These are phyloP conservation scores for Uromyces viciae-fabae DNA, from an alignment of 1,284 basidiomycete genomes.

Conservation along the genomic window DNA sequence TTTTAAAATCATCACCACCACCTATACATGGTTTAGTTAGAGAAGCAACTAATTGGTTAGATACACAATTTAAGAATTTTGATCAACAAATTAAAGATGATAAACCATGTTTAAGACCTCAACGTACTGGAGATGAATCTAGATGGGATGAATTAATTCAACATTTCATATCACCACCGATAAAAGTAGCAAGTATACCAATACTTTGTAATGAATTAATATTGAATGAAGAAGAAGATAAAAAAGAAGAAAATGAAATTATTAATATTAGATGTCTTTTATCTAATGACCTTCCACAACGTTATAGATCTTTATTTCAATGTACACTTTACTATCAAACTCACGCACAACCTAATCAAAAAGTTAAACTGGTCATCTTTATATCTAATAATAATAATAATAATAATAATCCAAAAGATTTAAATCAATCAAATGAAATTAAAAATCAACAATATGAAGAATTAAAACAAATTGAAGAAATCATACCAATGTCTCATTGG, in stretches of 20 bases:
- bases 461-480: too few species aligned
- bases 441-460: too few species aligned
- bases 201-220: background rate
- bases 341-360: background rate
- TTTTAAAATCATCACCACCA: constrained; percentile 22
- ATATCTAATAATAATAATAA: background rate
- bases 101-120: background rate
- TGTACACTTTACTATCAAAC: constrained; percentile 29
- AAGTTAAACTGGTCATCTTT: background rate
- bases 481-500: too few species aligned
- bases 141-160: constrained; percentile 7
- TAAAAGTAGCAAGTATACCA: constrained; percentile 20
- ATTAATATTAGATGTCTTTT: background rate
- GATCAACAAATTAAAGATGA: background rate
- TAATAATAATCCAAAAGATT: too few species aligned
- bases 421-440: too few species aligned
- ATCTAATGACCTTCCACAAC: constrained; percentile 19
- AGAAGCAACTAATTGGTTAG: constrained; percentile 38
- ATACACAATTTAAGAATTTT: constrained; percentile 29
- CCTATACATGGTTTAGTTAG: constrained; percentile 20
- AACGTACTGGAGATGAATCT: constrained; percentile 29
- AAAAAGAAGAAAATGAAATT: background rate
- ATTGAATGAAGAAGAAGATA: background rate
- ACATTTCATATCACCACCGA: constrained; percentile 18
- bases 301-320: constrained; percentile 24